These are phyloP conservation scores for Aspergillus proliferans DNA, from an alignment of 2,329 filamentous ascomycete genomes.

Conservation along the genomic window DNA sequence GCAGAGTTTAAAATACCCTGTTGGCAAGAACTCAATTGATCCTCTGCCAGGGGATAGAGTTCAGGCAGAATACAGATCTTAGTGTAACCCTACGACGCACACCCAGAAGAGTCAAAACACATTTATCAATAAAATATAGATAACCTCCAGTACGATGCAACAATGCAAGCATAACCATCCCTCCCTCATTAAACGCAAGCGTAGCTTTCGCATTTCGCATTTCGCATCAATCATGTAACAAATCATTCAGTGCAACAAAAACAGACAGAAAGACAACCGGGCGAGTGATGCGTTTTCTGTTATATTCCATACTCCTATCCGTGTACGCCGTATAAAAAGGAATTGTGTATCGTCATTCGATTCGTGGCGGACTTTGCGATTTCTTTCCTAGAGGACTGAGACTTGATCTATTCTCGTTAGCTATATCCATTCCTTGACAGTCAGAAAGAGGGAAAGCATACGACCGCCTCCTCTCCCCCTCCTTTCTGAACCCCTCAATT, in stretches of 20 bases:
- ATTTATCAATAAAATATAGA: no score
- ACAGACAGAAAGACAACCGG: background rate
- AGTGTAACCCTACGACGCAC: no score
- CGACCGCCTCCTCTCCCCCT: constrained; percentile 78
- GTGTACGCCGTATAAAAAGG: background rate
- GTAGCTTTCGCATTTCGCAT: background rate
- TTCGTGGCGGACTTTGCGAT: constrained; percentile 5
- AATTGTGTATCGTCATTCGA: constrained; percentile 2
- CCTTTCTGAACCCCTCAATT: constrained; percentile 78
- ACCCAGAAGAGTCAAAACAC: no score
- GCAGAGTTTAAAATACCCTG: no score
- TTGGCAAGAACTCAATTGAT: no score
- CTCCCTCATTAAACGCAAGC: background rate
- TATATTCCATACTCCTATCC: background rate
- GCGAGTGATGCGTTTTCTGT: background rate
- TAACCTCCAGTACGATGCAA: background rate
- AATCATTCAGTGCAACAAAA: background rate
- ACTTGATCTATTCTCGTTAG: background rate
- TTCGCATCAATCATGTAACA: background rate
- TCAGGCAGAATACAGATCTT: no score
- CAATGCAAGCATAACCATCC: background rate
- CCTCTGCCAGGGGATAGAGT: no score
- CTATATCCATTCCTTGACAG: background rate
- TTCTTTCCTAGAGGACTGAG: constrained; percentile 3
- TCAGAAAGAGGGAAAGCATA: constrained; percentile 43